A percentile compares a stretch with the other conserved stretches of the same genome.
These are phyloP conservation scores for Eucalyptus rudis DNA, from an alignment of 345 rosid species.

Conservation along the genomic window DNA sequence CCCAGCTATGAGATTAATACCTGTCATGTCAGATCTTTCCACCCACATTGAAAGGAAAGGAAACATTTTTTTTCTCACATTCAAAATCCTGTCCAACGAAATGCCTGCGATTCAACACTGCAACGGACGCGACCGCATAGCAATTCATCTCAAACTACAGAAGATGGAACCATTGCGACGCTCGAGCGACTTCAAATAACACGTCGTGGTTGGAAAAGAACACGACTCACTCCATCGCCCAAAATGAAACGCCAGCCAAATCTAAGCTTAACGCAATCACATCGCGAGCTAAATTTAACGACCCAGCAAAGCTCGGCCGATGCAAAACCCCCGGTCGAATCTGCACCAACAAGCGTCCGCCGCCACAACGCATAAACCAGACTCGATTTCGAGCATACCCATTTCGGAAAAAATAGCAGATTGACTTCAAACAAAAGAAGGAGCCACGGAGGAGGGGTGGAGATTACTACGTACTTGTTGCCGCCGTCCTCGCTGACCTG, in stretches of 20 bases:
- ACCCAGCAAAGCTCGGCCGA: background rate
- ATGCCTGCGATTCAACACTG: background rate
- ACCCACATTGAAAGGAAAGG: background rate
- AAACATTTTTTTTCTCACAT: background rate
- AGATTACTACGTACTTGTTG: constrained; percentile 41
- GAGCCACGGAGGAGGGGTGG: background rate
- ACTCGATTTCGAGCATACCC: background rate
- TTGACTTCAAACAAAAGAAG: background rate
- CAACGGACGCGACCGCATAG: background rate
- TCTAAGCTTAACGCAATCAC: background rate
- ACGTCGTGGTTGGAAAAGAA: background rate
- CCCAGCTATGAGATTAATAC: background rate
- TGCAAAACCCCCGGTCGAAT: background rate
- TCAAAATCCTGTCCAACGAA: background rate
- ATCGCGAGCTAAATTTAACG: background rate
- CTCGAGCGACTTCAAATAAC: background rate
- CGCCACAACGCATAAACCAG: background rate
- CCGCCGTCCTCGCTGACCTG: constrained; percentile 90
- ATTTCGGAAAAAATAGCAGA: background rate
- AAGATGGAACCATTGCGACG: background rate
- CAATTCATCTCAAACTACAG: background rate
- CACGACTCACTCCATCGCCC: background rate
- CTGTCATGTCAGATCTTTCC: background rate
- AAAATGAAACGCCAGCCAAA: background rate
- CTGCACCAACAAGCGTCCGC: background rate